These are phyloP conservation scores for Arxiozyma slooffiae DNA, from an alignment of 1,139 yeast genomes.

Conservation along the genomic window DNA sequence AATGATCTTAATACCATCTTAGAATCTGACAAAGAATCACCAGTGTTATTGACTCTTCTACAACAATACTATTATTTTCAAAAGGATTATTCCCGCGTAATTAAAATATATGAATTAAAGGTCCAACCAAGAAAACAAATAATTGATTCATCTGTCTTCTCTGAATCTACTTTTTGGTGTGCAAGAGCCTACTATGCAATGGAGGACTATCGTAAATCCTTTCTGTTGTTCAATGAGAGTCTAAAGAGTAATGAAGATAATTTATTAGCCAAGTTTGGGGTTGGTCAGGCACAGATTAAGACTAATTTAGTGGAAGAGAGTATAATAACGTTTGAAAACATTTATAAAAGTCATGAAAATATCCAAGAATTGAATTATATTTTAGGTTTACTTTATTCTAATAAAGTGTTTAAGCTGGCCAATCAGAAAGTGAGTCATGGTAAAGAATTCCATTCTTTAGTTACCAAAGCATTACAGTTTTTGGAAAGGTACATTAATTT, in stretches of 20 bases:
- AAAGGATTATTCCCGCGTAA: slow-evolving; percentile 48
- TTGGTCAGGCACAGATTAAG: slow-evolving; percentile 75
- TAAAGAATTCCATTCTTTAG: slow-evolving; percentile 16
- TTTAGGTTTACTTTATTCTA: slow-evolving; percentile 63
- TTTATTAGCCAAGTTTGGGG: slow-evolving; percentile 64
- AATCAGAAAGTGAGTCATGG: slow-evolving; percentile 14
- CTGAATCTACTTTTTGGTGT: slow-evolving; percentile 82
- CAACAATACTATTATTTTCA: slow-evolving; percentile 52
- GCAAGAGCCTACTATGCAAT: slow-evolving; percentile 64
- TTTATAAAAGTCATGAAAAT: slow-evolving; percentile 57
- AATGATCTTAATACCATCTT: slow-evolving; percentile 27
- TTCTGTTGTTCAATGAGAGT: slow-evolving; percentile 65
- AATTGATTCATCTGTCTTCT: slow-evolving; percentile 36
- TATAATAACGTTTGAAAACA: slow-evolving; percentile 68
- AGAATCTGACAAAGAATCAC: slow-evolving; percentile 23
- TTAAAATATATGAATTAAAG: slow-evolving; percentile 47
- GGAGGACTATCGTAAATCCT: slow-evolving; percentile 56
- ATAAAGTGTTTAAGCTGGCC: slow-evolving; percentile 30
- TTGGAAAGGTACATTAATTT: slow-evolving; percentile 66
- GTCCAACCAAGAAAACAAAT: slow-evolving; percentile 27
- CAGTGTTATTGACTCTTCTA: slow-evolving; percentile 40
- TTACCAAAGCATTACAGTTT: slow-evolving; percentile 48
- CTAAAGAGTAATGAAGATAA: slow-evolving; percentile 51
- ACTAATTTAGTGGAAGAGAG: slow-evolving; percentile 77
- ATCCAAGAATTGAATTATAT: slow-evolving; percentile 68